phyloP scores from a whole-genome alignment of 2,329 filamentous ascomycete genomes.

The Podosphaera fusca region DNA sequence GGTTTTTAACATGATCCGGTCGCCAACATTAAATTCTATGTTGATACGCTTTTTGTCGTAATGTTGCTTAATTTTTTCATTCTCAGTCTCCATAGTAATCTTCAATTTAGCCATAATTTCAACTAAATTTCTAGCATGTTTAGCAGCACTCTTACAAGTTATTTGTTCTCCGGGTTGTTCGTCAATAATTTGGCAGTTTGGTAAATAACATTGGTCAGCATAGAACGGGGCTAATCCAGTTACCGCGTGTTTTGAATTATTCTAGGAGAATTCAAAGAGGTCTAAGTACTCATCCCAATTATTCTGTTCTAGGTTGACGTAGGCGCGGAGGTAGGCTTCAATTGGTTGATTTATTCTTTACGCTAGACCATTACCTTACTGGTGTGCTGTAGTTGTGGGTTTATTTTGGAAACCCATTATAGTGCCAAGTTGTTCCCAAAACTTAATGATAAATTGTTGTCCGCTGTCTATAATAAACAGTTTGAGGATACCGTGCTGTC shows the following conservation, averaged over 20 bases:
- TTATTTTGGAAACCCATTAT: background rate
- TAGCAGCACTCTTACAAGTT: background rate
- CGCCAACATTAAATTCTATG: background rate
- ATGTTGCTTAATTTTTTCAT: background rate
- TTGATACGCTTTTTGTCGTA: background rate
- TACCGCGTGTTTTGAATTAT: background rate
- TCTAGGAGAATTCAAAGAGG: background rate
- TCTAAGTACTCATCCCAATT: constrained; percentile 3
- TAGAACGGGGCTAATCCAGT: background rate
- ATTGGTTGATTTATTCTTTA: constrained; percentile 2
- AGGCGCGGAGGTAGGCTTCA: constrained; percentile 1
- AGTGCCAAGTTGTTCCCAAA: background rate
- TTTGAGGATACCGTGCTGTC: background rate
- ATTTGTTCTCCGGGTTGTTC: background rate
- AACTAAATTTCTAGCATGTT: background rate
- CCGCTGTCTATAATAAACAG: background rate
- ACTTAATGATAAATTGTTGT: background rate
- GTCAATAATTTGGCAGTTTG: background rate
- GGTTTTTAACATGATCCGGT: background rate
- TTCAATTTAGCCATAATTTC: background rate
- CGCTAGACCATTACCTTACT: background rate
- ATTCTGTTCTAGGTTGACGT: constrained; percentile 4
- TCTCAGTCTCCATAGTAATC: background rate
- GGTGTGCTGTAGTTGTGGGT: background rate
- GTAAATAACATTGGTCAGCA: background rate